Conservation (phyloP, 371 early-diverging fungal species). For the Mortierella sp. region DNA sequence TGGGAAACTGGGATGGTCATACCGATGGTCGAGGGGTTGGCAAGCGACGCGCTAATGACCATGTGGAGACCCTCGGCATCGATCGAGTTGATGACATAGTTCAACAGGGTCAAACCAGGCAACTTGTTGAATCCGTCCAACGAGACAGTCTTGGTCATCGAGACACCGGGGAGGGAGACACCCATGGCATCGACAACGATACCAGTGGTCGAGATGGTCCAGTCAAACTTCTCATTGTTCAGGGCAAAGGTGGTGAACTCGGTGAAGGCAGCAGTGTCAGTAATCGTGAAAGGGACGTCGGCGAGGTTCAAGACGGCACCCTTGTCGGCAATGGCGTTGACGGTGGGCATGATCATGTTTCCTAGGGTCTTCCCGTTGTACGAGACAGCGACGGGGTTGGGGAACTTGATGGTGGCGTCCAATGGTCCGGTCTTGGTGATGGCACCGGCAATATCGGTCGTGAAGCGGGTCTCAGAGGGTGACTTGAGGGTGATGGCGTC, state of each 20-base stretch:
- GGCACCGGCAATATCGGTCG: slow-evolving; percentile 64
- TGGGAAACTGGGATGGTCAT: slow-evolving; percentile 44
- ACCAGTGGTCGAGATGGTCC: slow-evolving; percentile 64
- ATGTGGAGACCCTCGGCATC: slow-evolving; percentile 47
- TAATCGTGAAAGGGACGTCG: slow-evolving; percentile 60
- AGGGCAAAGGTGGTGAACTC: slow-evolving; percentile 65
- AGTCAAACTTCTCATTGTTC: slow-evolving; percentile 65
- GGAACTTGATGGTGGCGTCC: slow-evolving; percentile 70
- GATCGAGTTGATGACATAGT: slow-evolving; percentile 35
- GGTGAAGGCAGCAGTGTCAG: slow-evolving; percentile 62
- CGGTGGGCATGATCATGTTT: slow-evolving; percentile 63
- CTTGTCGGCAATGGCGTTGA: slow-evolving; percentile 56
- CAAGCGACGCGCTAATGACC: slow-evolving; percentile 31
- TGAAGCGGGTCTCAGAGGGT: slow-evolving; percentile 61
- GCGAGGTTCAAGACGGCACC: slow-evolving; percentile 65
- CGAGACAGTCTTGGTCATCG: slow-evolving; percentile 67
- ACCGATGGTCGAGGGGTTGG: slow-evolving; percentile 57
- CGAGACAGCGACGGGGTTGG: slow-evolving; percentile 62
- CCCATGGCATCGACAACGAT: slow-evolving; percentile 69
- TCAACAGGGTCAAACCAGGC: slow-evolving; percentile 13
- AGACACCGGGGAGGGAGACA: slow-evolving; percentile 65
- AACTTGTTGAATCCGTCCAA: slow-evolving; percentile 63
- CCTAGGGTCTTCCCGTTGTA: slow-evolving; percentile 65
- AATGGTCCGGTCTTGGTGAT: slow-evolving; percentile 71
- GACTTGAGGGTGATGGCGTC: slow-evolving; percentile 58